Percentiles rank a stretch among this genome's conserved stretches.
These are phyloP conservation scores for Pinus albicaulis DNA, from an alignment of 75 land plant species.

Conservation along the genomic window DNA sequence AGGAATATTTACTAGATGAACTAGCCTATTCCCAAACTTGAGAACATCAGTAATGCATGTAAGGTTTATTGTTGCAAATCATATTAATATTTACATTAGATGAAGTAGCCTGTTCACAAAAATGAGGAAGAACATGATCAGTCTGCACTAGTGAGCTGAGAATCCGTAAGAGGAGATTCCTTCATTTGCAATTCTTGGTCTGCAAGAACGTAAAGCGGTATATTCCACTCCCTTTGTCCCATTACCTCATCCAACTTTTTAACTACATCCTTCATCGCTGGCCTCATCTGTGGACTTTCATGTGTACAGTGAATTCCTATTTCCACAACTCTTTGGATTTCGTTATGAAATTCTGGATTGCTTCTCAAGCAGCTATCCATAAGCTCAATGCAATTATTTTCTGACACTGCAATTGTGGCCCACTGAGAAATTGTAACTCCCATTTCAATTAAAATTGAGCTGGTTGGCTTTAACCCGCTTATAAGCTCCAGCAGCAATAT, in stretches of 20 bases:
- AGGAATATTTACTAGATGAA: no score
- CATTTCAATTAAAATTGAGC: not conserved
- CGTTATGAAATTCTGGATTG: not conserved
- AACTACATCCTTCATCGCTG: not conserved
- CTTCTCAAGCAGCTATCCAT: not conserved
- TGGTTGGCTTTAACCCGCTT: not conserved
- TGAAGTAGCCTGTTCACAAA: no score
- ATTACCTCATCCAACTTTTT: not conserved
- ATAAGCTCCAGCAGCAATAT: not conserved
- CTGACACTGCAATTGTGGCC: not conserved
- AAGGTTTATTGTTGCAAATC: no score
- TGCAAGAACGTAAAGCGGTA: not conserved
- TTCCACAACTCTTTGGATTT: not conserved
- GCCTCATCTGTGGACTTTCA: not conserved
- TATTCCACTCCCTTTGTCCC: not conserved
- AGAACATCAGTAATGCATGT: no score
- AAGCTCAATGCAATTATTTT: not conserved
- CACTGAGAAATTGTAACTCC: not conserved
- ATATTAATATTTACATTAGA: no score
- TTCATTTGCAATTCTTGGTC: not conserved
- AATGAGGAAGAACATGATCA: no score
- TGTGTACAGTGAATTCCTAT: not conserved
- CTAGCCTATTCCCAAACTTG: no score
- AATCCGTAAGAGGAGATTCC: no score
- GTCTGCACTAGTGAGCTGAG: no score